Evolutionary conservation across 108 stramenopile species (phyloP).

Genomic region (Discostella stelligeroides): DNA sequence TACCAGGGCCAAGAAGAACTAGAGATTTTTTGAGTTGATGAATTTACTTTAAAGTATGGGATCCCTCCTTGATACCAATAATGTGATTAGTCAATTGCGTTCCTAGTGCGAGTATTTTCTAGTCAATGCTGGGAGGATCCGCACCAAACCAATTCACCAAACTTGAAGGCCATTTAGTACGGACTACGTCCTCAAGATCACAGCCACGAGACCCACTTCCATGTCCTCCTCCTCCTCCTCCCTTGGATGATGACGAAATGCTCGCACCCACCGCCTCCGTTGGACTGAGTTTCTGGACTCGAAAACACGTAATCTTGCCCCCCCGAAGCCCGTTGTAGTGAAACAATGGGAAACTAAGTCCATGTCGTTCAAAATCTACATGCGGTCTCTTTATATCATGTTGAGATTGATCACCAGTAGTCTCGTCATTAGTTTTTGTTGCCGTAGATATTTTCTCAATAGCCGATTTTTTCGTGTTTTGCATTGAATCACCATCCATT

Average conservation of each 20-base stretch:
- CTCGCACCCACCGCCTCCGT: slow-evolving; percentile 83
- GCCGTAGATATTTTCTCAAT: too few relatives aligned
- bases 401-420: background rate
- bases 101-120: slow-evolving; percentile 7
- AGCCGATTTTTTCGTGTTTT: too few relatives aligned
- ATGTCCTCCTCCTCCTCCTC: too few relatives aligned
- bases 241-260: slow-evolving; percentile 52
- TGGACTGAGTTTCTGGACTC: slow-evolving; percentile 61
- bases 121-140: slow-evolving; percentile 62
- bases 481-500: too few relatives aligned
- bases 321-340: slow-evolving; percentile 86
- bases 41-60: background rate
- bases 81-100: too few relatives aligned
- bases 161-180: slow-evolving; percentile 77
- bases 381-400: background rate
- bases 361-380: slow-evolving; percentile 47
- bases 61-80: too few relatives aligned
- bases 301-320: slow-evolving; percentile 65
- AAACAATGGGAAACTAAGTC: slow-evolving; percentile 54
- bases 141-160: slow-evolving; percentile 67
- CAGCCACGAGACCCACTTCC: slow-evolving; percentile 14
- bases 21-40: background rate
- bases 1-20: slow-evolving; percentile 47
- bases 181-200: slow-evolving; percentile 65
- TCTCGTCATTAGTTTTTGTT: slow-evolving; percentile 10